These are phyloP conservation scores for Suhomyces sp. DNA, from an alignment of 805 yeast genomes.

Conservation along the genomic window DNA sequence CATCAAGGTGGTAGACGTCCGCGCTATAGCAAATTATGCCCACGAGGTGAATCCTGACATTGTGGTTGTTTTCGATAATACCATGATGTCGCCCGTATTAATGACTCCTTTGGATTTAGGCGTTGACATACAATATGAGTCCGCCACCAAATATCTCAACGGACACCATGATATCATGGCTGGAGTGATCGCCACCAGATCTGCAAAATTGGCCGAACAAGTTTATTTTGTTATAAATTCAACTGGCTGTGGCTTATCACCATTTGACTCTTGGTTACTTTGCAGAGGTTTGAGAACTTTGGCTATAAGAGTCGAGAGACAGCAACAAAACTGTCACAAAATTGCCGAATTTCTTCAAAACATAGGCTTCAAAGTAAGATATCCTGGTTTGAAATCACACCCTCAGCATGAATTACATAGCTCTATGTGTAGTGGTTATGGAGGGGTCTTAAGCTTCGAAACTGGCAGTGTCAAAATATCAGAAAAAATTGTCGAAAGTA, in stretches of 20 bases:
- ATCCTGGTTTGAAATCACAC: conserved; percentile 79
- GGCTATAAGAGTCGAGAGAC: conserved; percentile 76
- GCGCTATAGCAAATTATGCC: conserved; percentile 60
- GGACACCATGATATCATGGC: conserved; percentile 98
- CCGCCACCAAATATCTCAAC: conserved; percentile 87
- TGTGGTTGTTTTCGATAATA: conserved; percentile 84
- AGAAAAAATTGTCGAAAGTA: conserved; percentile 70
- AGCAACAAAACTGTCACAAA: conserved; percentile 74
- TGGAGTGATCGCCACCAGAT: conserved; percentile 77
- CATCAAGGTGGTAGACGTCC: conserved; percentile 81
- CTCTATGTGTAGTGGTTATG: conserved; percentile 77
- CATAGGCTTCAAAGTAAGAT: conserved; percentile 74
- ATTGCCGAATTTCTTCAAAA: conserved; percentile 71
- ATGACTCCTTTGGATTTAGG: conserved; percentile 84
- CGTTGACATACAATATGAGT: conserved; percentile 88
- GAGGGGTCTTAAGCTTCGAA: conserved; percentile 86
- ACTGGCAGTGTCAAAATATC: conserved; percentile 70
- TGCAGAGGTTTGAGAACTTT: conserved; percentile 86
- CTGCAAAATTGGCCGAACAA: conserved; percentile 60
- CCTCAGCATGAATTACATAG: conserved; percentile 80
- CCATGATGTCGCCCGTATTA: conserved; percentile 92
- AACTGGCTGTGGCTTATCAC: conserved; percentile 87
- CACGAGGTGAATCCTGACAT: conserved; percentile 66
- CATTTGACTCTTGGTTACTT: conserved; percentile 89
- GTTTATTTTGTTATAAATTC: conserved; percentile 80